Evolutionary conservation across 106 monocot genomes (phyloP), one percentile per base, ranked within the genome.

Genomic region (Dioscorea dumetorum): DNA sequence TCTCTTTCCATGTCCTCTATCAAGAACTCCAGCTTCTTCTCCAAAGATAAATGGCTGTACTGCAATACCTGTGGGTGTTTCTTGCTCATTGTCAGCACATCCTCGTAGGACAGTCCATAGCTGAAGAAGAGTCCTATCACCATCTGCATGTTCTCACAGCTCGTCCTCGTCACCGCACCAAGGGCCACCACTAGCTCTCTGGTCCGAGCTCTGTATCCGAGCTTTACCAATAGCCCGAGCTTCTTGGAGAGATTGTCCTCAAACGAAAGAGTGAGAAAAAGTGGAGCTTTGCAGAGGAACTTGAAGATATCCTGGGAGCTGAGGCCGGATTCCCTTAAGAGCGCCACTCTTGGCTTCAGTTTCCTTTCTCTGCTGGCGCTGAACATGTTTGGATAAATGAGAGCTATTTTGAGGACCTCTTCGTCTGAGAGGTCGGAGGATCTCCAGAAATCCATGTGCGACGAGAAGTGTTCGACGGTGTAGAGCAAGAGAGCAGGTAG

Each of bases 51-150:
- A 64, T 70, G 50, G 60, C 70, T 87, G 63, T 91, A 91, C 72
- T 91, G 91, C 73, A 91, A 79, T 23, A 91, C 66, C 83, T 91
- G 91, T 17, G 87, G 91, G 57, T 91, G 91, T 72, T 79, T 87
- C 79, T 61, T 81, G 74, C 84, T 84, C 86, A 91, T 91, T 7
- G 64, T 63, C 79, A 87, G 67, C 79, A 91, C 50, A 17, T 80
- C 80, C 63, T 79, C 84, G 35, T 61, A 53, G 16, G 76, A 76
- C 56, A 91, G 68, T 15, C 87, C 87, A 50, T 77, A 73, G 62
- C 74, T 69, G 49, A 91, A 66, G 20, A 84, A 81, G 59, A 82
- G 33, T 9, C 31, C 83, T 8, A 91, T 31, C 50, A 87, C 87
- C 74, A 32, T 77, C 72, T 87, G 91, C 81, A 91, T 74, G 75